Base-by-base conservation (phyloP, 352 stramenopile genomes). In the Pythium phragmiticola region DNA sequence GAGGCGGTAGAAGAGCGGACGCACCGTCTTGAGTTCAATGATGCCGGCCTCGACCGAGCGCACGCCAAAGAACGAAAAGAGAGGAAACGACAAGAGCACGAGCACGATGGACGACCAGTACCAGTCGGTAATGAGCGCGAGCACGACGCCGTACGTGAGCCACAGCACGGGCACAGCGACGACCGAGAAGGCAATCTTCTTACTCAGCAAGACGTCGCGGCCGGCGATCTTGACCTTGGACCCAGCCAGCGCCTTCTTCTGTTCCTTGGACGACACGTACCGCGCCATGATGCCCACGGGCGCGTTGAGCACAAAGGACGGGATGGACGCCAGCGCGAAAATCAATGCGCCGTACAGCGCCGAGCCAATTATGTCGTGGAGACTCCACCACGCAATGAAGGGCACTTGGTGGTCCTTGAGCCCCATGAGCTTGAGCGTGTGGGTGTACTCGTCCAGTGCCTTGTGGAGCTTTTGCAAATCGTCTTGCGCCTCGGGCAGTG, bases 141-240 rank as follows among this genome's bases (percentile, higher is more conserved):
- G 84, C 21, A 92, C 72, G 28, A 96, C 60, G 49, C 89, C 75
- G 70, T 98, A 97, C 39, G 90, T 73, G 58, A 96, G 59, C 79
- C 89, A 96, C 9, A 98, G 76, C 56, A 83, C 63, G 12, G 91
- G 91, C 52, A 98, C 88, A 0, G 94, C 84, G 36, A 98, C 77
- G 34, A 97, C 95, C 37, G 87, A 97, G 48, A 97, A 94, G 56
- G 93, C 77, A 59, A 98, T 97, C 74, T 98, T 98, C 75, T 97
- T 97, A 70, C 84, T 96, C 21, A 97, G 60, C 47, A 98, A 57
- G 5, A 98, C 92, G 56, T 98, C 93, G 17, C 84, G 82, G 33
- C 79, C 93, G 21, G 82, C 75, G 41, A 98, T 84, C 65, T 98
- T 98, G 54, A 98, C 93, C 56, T 90, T 95, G 51, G 89, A 97